Evolutionary conservation across 2,329 filamentous ascomycete genomes (phyloP).

Genomic region (Aspergillus ustus): DNA sequence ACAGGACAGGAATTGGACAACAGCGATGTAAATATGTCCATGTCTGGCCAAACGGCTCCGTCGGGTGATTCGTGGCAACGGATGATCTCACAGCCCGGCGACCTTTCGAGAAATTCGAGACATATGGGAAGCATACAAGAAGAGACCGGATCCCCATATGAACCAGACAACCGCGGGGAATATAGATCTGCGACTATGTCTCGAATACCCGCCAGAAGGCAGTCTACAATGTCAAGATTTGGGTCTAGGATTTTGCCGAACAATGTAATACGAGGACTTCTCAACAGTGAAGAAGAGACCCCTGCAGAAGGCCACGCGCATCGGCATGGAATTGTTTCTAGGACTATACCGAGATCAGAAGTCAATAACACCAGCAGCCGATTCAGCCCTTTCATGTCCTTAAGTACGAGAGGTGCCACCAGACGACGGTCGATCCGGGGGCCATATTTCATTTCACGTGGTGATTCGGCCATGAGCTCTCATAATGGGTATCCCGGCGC

Average conservation of each 20-base stretch:
- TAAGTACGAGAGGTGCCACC: constrained; percentile 45
- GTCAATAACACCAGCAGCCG: constrained; percentile 38
- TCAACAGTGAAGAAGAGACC: constrained; percentile 53
- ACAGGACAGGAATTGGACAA: constrained; percentile 22
- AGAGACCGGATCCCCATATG: constrained; percentile 41
- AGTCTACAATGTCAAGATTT: constrained; percentile 54
- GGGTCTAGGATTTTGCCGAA: constrained; percentile 54
- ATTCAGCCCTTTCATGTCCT: constrained; percentile 46
- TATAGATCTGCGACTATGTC: constrained; percentile 38
- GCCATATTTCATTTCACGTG: constrained; percentile 46
- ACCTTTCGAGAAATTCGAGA: constrained; percentile 19
- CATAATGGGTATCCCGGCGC: constrained; percentile 34
- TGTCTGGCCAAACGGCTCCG: constrained; percentile 18
- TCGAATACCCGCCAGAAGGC: constrained; percentile 45
- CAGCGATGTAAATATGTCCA: constrained; percentile 21
- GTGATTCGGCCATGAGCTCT: constrained; percentile 37
- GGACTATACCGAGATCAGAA: constrained; percentile 42
- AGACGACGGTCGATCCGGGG: constrained; percentile 45
- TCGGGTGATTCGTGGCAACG: constrained; percentile 27
- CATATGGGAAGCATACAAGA: constrained; percentile 43
- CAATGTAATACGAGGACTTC: constrained; percentile 48
- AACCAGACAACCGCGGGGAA: constrained; percentile 33
- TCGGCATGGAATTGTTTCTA: constrained; percentile 47
- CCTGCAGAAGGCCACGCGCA: constrained; percentile 50
- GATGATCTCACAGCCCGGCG: constrained; percentile 18